Evolutionary conservation across 768 basidiomycete species (phyloP).

Genomic region (Lentinula detonsa): DNA sequence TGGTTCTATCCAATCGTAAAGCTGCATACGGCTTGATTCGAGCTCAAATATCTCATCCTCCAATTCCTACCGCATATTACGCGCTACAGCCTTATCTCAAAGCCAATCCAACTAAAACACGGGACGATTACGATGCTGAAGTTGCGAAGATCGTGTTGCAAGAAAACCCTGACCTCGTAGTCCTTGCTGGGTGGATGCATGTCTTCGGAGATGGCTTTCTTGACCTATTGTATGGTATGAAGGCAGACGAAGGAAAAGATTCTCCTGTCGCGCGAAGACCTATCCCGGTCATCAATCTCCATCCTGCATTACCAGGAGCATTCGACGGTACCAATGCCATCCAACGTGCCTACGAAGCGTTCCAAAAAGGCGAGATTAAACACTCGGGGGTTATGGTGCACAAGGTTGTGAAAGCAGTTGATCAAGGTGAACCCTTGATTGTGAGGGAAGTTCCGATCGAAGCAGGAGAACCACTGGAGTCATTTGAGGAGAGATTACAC

Average conservation of each 20-base stretch:
- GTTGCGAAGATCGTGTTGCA: constrained; percentile 63
- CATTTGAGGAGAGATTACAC: constrained; percentile 76
- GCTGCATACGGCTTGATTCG: constrained; percentile 84
- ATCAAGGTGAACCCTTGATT: constrained; percentile 83
- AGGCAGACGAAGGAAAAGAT: constrained; percentile 15
- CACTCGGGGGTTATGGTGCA: constrained; percentile 91
- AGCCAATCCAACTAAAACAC: constrained; percentile 60
- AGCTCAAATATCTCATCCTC: constrained; percentile 62
- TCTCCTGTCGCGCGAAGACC: constrained; percentile 13
- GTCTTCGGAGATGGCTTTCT: constrained; percentile 82
- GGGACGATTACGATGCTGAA: constrained; percentile 82
- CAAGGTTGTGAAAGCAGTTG: constrained; percentile 87
- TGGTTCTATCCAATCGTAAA: constrained; percentile 90
- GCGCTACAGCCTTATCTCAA: constrained; percentile 83
- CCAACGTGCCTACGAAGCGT: constrained; percentile 84
- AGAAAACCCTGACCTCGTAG: constrained; percentile 74
- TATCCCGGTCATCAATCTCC: constrained; percentile 91
- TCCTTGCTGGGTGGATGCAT: constrained; percentile 99
- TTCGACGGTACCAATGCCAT: constrained; percentile 96
- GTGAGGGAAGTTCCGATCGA: constrained; percentile 72
- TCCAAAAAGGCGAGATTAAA: constrained; percentile 72
- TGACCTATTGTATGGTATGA: constrained; percentile 48
- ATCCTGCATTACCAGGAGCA: constrained; percentile 92
- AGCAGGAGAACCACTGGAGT: constrained; percentile 65
- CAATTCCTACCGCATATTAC: constrained; percentile 79